These are phyloP conservation scores for Podospora pseudoanserina DNA, from an alignment of 495 filamentous ascomycete species.

Conservation along the genomic window DNA sequence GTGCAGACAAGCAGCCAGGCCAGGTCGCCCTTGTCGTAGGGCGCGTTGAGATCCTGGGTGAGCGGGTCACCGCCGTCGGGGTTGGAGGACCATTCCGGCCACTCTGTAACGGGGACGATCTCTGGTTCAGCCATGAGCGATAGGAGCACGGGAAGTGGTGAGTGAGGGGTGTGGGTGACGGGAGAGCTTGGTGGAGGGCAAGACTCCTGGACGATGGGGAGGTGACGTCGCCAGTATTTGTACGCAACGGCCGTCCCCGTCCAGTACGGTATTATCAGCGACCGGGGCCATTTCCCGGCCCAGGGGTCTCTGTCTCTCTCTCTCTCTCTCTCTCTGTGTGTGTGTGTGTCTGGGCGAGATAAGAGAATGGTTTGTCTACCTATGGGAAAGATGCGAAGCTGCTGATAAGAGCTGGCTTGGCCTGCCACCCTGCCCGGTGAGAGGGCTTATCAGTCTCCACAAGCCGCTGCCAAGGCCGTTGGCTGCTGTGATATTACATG, in stretches of 20 bases:
- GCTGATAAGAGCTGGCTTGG: conserved; percentile 1
- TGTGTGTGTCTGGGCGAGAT: conserved; percentile 8
- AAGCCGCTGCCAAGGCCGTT: conserved; percentile 5
- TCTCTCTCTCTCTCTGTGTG: not conserved
- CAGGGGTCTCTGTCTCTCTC: not conserved
- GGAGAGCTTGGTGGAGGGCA: not conserved
- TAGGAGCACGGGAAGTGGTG: not conserved
- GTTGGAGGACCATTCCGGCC: conserved; percentile 21
- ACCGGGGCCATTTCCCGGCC: not conserved
- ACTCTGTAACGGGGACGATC: conserved; percentile 21
- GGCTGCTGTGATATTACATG: not conserved
- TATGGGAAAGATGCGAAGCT: conserved; percentile 3
- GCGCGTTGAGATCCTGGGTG: conserved; percentile 17
- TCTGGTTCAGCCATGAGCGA: conserved; percentile 10
- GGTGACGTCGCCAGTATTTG: conserved; percentile 11
- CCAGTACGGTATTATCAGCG: too few relatives aligned
- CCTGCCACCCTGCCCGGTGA: too few relatives aligned
- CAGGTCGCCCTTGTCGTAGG: conserved; percentile 23
- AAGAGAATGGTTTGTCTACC: not conserved
- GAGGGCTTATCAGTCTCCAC: conserved; percentile 7
- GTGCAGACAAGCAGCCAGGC: conserved; percentile 25
- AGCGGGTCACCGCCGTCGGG: conserved; percentile 22
- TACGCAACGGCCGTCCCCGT: not conserved
- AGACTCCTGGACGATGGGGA: too few relatives aligned
- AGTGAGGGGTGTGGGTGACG: not conserved